A percentile compares a stretch with the other conserved stretches of the same genome.
Conservation (phyloP, 768 basidiomycete genomes). For the Exsudoporus frostii region DNA sequence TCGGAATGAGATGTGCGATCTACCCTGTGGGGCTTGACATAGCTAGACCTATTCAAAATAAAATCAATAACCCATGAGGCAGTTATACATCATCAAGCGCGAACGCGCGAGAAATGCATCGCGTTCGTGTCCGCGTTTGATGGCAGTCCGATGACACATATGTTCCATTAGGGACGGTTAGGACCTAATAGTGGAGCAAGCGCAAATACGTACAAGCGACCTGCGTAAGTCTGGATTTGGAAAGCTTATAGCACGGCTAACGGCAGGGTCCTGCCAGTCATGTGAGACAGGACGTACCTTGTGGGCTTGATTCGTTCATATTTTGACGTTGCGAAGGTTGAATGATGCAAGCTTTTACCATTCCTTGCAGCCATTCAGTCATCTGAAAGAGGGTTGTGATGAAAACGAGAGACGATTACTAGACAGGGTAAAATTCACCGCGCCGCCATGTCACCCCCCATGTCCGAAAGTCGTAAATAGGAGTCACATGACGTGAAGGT, state of each 20-base stretch:
- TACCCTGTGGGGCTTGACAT: slow-evolving; percentile 8
- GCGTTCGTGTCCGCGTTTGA: slow-evolving; percentile 10
- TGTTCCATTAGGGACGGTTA: slow-evolving; percentile 5
- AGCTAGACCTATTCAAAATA: slow-evolving; percentile 4
- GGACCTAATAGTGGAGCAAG: slow-evolving; percentile 21
- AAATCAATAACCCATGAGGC: slow-evolving; percentile 18
- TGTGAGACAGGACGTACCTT: slow-evolving; percentile 5
- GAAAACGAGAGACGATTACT: not conserved
- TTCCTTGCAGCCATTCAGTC: slow-evolving; percentile 6
- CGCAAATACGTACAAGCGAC: slow-evolving; percentile 26
- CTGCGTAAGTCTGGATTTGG: slow-evolving; percentile 17
- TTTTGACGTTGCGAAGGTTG: not conserved
- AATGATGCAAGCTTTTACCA: not conserved
- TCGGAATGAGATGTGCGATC: slow-evolving; percentile 27
- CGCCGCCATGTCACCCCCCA: slow-evolving; percentile 1
- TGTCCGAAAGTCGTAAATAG: not conserved
- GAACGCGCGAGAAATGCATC: slow-evolving; percentile 6
- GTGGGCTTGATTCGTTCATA: not conserved
- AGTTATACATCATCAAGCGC: slow-evolving; percentile 12
- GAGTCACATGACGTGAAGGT: slow-evolving; percentile 11
- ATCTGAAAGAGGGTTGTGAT: slow-evolving; percentile 4
- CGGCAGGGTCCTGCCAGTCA: slow-evolving; percentile 6
- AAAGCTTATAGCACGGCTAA: slow-evolving; percentile 10
- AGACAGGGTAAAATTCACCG: not conserved
- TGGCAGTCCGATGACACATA: slow-evolving; percentile 17